Base-by-base conservation (phyloP, 2,329 filamentous ascomycete species). In the Xylogone sp. region DNA sequence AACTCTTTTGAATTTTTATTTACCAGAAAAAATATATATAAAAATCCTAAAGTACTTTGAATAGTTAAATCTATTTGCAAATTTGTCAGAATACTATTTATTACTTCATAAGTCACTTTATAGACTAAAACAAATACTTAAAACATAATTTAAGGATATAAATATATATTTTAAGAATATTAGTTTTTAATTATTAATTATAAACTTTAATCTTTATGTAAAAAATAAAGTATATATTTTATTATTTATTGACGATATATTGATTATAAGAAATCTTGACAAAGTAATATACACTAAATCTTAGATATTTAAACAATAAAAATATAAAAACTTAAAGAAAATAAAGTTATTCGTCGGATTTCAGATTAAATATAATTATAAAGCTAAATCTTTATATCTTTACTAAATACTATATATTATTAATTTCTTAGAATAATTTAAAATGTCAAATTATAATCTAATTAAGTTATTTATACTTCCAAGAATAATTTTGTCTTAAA, bases 1-100 rank as follows among this genome's bases (percentile, higher is more conserved):
- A 39, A 16, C 45, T 4, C 31, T 46, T 18, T 21, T 46, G 20
- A 46, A 46, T 18, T 27, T 18, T 29, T 12, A 13, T 5, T 20
- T 46, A 13, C 13, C 21, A 18, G 45, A 46, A 19, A 18, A 13
- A 12, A 31, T 46, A 31, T 46, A 46, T 46, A 46, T 46, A 27
- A 27, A 29, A 21, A 29, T 46, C 8, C 21, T 27, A 29, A 31
- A 46, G 13, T 29, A 29, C 16, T 34, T 46, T 18, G 12, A 31
- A 20, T 13, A 7, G n/a, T 12, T 46, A n/a, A 18, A 29, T 12
- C 21, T 13, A 27, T 10, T 19, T 24, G 12, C n/a, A 12, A 19
- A 21, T 9, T 5, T 13, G 16, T 27, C 12, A 18, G 19, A 29
- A 20, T 27, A 20, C 31, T 46, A 18, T 34, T 31, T 46, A 27